These are phyloP conservation scores for Ascomycota sp. DNA, from an alignment of 2,329 filamentous ascomycete genomes.

Conservation along the genomic window DNA sequence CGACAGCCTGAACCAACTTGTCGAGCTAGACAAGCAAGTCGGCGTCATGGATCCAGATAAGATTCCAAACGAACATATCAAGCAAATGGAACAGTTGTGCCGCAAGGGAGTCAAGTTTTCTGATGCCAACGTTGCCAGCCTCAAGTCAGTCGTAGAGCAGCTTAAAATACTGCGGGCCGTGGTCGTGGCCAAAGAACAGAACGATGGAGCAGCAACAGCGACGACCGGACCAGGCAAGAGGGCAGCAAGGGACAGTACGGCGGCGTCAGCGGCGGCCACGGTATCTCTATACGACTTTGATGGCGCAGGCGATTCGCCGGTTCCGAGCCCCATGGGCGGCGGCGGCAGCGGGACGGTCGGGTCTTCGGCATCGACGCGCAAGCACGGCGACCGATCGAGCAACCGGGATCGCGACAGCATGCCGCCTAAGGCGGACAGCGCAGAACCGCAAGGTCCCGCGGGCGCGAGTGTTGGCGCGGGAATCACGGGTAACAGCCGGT, in stretches of 20 bases:
- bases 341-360: conserved; percentile 1
- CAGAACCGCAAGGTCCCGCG: conserved; percentile 16
- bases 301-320: conserved; percentile 21
- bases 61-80: conserved; percentile 16
- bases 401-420: conserved; percentile 29
- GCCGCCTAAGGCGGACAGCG: conserved; percentile 34
- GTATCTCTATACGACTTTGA: conserved; percentile 24
- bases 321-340: conserved; percentile 20
- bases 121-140: conserved; percentile 16
- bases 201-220: conserved; percentile 8
- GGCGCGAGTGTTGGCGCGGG: conserved; percentile 2
- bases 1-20: conserved; percentile 17
- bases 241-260: conserved; percentile 5
- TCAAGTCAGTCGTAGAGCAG: conserved; percentile 19
- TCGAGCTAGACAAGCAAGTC: conserved; percentile 19
- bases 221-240: conserved; percentile 6
- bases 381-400: conserved; percentile 11
- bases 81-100: conserved; percentile 21
- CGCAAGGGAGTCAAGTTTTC: conserved; percentile 20
- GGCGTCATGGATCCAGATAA: conserved; percentile 18
- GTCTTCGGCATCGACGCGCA: conserved; percentile 1
- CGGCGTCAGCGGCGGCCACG: conserved; percentile 7
- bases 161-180: conserved; percentile 21
- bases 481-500: conserved; percentile 10
- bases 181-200: conserved; percentile 21